Conservation (phyloP, 768 basidiomycete genomes). For the Boletus vermiculosoides region DNA sequence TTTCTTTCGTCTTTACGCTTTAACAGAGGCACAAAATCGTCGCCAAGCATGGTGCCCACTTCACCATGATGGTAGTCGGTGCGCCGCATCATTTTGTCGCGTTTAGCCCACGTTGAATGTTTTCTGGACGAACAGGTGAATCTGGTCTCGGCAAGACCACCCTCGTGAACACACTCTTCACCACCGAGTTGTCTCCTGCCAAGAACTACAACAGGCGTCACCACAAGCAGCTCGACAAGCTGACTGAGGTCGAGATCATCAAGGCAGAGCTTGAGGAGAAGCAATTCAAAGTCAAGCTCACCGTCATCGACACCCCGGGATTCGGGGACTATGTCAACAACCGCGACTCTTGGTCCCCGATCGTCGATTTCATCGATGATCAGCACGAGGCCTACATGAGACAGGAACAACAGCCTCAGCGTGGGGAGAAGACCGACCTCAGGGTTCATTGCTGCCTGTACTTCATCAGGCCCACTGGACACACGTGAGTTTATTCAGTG, state of each 20-base stretch:
- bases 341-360: conserved; percentile 93
- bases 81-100: background rate
- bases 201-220: conserved; percentile 91
- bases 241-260: conserved; percentile 98
- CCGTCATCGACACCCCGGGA: conserved; percentile 97
- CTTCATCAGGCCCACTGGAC: conserved; percentile 94
- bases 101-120: background rate
- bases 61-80: conserved; percentile 99
- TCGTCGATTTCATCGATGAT: background rate
- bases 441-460: conserved; percentile 96
- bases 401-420: conserved; percentile 61
- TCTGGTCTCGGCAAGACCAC: conserved; percentile 97
- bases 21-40: conserved; percentile 97
- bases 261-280: conserved; percentile 99
- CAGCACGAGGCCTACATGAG: background rate
- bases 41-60: conserved; percentile 94
- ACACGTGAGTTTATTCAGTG: conserved; percentile 65
- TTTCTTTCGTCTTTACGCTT: conserved; percentile 4
- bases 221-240: conserved; percentile 96
- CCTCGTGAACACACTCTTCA: conserved; percentile 98
- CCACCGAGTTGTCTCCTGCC: conserved; percentile 88
- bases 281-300: conserved; percentile 98
- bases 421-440: conserved; percentile 90
- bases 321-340: conserved; percentile 99
- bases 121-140: conserved; percentile 59